These are phyloP conservation scores for Ophiostoma australiae DNA, from an alignment of 2,329 filamentous ascomycete species.

Conservation along the genomic window DNA sequence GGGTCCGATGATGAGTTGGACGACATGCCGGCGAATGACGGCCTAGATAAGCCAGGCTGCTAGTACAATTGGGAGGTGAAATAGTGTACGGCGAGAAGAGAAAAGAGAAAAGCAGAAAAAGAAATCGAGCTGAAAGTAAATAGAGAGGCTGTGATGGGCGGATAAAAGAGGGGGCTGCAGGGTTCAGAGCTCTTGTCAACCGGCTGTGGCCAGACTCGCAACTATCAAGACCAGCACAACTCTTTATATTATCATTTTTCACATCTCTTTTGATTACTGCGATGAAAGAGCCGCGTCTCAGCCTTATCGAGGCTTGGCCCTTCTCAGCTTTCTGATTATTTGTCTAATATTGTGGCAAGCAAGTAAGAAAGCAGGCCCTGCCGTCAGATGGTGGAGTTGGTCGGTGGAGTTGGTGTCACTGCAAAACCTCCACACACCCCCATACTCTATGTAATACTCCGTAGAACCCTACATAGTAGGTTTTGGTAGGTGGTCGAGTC, in stretches of 20 bases:
- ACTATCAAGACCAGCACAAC: background rate
- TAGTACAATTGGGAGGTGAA: background rate
- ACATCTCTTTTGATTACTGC: background rate
- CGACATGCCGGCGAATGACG: conserved; percentile 1
- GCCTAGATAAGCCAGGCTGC: background rate
- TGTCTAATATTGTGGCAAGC: background rate
- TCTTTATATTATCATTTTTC: background rate
- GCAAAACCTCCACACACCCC: background rate
- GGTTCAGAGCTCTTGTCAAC: conserved; percentile 30
- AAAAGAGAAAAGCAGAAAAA: background rate
- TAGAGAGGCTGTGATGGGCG: background rate
- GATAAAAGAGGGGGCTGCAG: conserved; percentile 1
- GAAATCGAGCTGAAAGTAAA: background rate
- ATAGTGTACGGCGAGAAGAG: background rate
- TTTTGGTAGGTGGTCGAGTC: background rate
- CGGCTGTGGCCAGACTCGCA: conserved; percentile 51
- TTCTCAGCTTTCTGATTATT: background rate
- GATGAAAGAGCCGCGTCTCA: background rate
- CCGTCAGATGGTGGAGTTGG: background rate
- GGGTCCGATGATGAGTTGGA: conserved; percentile 1
- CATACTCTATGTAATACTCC: too few relatives aligned
- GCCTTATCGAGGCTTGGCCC: background rate
- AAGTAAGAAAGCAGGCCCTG: background rate
- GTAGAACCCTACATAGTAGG: too few relatives aligned
- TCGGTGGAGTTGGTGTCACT: background rate